Conservation (phyloP, 768 basidiomycete genomes). For the Lentinula guzmanii region DNA sequence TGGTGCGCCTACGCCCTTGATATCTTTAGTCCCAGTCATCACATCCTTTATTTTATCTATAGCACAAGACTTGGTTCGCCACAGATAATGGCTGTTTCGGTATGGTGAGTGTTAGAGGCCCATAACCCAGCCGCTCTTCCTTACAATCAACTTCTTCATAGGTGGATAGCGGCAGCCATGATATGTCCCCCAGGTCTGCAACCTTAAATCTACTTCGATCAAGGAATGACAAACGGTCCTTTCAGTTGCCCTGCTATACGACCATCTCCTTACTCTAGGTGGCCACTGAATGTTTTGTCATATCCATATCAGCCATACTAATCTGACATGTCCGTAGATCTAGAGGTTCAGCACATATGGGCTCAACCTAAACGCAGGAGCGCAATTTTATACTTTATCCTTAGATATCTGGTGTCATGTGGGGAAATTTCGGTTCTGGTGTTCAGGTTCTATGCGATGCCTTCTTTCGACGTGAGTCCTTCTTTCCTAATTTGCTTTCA, state of each 20-base stretch:
- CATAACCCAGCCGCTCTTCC: too few relatives aligned
- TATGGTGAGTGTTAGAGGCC: background rate
- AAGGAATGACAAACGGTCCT: background rate
- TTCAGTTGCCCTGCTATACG: conserved; percentile 1
- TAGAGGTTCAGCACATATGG: background rate
- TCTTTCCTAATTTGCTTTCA: too few relatives aligned
- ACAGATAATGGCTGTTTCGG: background rate
- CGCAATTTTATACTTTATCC: background rate
- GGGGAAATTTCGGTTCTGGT: background rate
- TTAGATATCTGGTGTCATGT: background rate
- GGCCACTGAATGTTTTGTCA: background rate
- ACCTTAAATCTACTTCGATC: background rate
- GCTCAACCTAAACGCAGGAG: background rate
- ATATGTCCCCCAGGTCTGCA: background rate
- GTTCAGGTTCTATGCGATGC: background rate
- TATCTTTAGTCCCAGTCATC: too few relatives aligned
- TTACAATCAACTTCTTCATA: background rate
- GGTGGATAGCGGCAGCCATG: background rate
- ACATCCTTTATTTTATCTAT: too few relatives aligned
- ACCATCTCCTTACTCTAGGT: conserved; percentile 1
- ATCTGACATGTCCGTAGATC: background rate
- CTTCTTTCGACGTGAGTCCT: too few relatives aligned
- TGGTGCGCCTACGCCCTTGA: too few relatives aligned
- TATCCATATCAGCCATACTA: background rate
- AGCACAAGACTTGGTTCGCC: background rate